Evolutionary conservation across 208 protist genomes (phyloP).

Genomic region (Leishmania turanica): DNA sequence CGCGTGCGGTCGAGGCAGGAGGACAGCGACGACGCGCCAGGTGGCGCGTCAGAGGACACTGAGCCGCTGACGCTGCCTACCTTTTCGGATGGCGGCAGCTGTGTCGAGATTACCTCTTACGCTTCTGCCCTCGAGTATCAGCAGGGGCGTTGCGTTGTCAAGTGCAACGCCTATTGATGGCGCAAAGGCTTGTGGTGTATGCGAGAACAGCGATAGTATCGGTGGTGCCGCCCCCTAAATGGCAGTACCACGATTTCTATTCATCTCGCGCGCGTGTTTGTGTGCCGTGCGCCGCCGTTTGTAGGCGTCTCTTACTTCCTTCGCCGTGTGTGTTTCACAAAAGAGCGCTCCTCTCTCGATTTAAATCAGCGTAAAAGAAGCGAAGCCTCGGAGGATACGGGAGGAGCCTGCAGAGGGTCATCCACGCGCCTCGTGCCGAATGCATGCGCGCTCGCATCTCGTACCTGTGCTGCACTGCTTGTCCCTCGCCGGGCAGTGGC

Average conservation of each 20-base stretch:
- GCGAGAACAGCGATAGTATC: background rate
- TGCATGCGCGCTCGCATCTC: background rate
- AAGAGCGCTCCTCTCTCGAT: background rate
- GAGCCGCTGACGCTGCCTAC: conserved; percentile 34
- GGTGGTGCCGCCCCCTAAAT: background rate
- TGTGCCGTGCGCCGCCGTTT: background rate
- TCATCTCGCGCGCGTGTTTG: background rate
- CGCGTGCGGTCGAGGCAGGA: conserved; percentile 1
- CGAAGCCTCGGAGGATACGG: background rate
- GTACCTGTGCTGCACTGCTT: background rate
- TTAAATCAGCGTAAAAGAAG: background rate
- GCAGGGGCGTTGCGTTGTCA: conserved; percentile 11
- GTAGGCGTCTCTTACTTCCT: background rate
- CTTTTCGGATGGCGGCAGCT: conserved; percentile 17
- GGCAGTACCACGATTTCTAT: background rate
- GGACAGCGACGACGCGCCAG: conserved; percentile 2
- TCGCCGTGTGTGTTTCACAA: background rate
- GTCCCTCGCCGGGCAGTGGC: background rate
- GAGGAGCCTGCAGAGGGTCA: background rate
- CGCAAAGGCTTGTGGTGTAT: background rate
- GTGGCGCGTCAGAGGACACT: conserved; percentile 4
- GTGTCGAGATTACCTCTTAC: conserved; percentile 21
- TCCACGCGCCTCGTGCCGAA: background rate
- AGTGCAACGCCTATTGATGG: conserved; percentile 20
- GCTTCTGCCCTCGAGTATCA: conserved; percentile 27